phyloP scores from a whole-genome alignment of 306 rosid genomes.

The Oemleria cerasiformis region DNA sequence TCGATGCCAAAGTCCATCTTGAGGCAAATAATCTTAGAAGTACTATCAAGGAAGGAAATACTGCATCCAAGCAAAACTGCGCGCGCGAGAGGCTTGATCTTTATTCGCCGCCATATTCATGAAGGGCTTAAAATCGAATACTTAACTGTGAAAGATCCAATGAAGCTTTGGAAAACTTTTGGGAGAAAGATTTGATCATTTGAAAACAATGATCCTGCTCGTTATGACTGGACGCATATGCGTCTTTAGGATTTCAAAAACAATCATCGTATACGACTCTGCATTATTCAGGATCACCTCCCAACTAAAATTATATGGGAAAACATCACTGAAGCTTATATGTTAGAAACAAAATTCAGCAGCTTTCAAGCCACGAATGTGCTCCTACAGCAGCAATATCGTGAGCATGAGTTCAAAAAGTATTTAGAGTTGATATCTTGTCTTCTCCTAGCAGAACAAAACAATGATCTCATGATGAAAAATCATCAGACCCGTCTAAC shows the following conservation, averaged over 20 bases:
- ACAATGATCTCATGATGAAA: not conserved
- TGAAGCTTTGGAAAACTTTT: not conserved
- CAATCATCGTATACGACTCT: not conserved
- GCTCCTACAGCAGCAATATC: not conserved
- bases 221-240: not conserved
- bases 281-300: not conserved
- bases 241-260: not conserved
- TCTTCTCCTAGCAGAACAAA: not conserved
- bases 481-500: not conserved
- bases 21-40: not conserved
- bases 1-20: not conserved
- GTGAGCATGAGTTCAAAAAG: not conserved
- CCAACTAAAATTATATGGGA: not conserved
- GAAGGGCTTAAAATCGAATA: not conserved
- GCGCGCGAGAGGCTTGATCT: not conserved
- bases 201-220: not conserved
- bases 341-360: not conserved
- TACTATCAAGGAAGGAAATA: not conserved
- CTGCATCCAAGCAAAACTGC: not conserved
- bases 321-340: not conserved
- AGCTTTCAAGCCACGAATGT: not conserved
- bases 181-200: not conserved
- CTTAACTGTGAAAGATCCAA: not conserved
- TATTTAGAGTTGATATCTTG: not conserved
- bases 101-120: no score